Evolutionary conservation across 371 early-diverging fungal genomes (phyloP).

Genomic region (Mucor velutinosus): DNA sequence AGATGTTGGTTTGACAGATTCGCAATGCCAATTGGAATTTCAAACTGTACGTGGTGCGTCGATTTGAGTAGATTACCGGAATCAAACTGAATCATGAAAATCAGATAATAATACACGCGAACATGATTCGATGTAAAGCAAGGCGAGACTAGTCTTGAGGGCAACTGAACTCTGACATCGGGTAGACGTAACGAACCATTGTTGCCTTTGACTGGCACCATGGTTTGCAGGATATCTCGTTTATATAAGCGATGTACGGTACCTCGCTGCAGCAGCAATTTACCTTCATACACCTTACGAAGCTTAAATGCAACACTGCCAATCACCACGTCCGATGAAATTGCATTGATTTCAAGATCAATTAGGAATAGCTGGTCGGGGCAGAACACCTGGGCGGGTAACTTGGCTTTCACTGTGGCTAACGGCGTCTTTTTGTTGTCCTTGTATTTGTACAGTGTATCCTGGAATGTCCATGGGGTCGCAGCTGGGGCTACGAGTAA

Average conservation of each 20-base stretch:
- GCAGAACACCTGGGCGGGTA: slow-evolving; percentile 30
- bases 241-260: slow-evolving; percentile 12
- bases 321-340: slow-evolving; percentile 8
- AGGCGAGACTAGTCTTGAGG: slow-evolving; percentile 18
- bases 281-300: slow-evolving; percentile 19
- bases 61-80: neutral
- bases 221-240: slow-evolving; percentile 4
- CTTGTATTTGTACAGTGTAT: slow-evolving; percentile 18
- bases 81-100: slow-evolving; percentile 5
- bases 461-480: slow-evolving; percentile 22
- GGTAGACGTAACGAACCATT: neutral
- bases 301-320: slow-evolving; percentile 8
- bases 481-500: slow-evolving; percentile 28
- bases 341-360: slow-evolving; percentile 3
- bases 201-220: neutral
- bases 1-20: slow-evolving; percentile 20
- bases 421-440: slow-evolving; percentile 18
- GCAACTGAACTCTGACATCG: slow-evolving; percentile 8
- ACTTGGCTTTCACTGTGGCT: slow-evolving; percentile 23
- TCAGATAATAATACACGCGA: slow-evolving; percentile 19
- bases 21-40: slow-evolving; percentile 19
- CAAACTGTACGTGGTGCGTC: neutral
- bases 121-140: slow-evolving; percentile 22
- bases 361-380: slow-evolving; percentile 12
- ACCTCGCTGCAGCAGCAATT: slow-evolving; percentile 4